phyloP scores from a whole-genome alignment of 2,329 filamentous ascomycete species.

The Camillea tinctor region DNA sequence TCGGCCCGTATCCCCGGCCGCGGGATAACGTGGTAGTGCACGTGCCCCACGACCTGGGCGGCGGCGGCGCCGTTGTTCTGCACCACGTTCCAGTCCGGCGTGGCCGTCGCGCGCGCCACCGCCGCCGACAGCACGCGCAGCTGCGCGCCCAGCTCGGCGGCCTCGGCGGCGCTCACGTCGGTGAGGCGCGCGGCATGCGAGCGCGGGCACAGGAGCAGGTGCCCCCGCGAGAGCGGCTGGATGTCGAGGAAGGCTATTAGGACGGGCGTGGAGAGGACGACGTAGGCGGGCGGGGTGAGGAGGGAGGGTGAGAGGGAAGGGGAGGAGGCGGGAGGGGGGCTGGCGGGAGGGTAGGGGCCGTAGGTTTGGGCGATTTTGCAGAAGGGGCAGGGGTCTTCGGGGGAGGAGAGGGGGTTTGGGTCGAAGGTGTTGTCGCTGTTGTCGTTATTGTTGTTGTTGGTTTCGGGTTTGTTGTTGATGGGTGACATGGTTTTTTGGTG shows the following conservation, averaged over 20 bases:
- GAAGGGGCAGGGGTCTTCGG: conserved; percentile 53
- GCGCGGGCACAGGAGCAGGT: conserved; percentile 79
- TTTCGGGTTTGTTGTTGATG: neutral
- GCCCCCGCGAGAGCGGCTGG: conserved; percentile 78
- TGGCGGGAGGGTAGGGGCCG: conserved; percentile 43
- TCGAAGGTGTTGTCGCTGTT: conserved; percentile 38
- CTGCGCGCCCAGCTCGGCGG: conserved; percentile 63
- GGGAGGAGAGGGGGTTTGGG: conserved; percentile 32
- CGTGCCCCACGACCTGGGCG: conserved; percentile 88
- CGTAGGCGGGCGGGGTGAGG: conserved; percentile 45
- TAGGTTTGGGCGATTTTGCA: conserved; percentile 57
- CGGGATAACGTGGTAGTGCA: conserved; percentile 94
- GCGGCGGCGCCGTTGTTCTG: conserved; percentile 92
- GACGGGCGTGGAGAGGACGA: conserved; percentile 75
- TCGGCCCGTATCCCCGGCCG: conserved; percentile 62
- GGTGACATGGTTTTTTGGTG: conserved; percentile 3
- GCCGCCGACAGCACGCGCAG: conserved; percentile 73
- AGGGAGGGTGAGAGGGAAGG: conserved; percentile 28
- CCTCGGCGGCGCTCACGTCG: conserved; percentile 63
- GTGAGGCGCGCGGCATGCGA: conserved; percentile 77
- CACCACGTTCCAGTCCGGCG: conserved; percentile 90
- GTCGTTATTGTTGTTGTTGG: conserved; percentile 2
- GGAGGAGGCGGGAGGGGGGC: conserved; percentile 41
- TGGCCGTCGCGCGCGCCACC: conserved; percentile 65
- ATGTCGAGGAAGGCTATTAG: conserved; percentile 92